Conservation (phyloP, 257 asterid genomes). For the Gardenia jasminoides region DNA sequence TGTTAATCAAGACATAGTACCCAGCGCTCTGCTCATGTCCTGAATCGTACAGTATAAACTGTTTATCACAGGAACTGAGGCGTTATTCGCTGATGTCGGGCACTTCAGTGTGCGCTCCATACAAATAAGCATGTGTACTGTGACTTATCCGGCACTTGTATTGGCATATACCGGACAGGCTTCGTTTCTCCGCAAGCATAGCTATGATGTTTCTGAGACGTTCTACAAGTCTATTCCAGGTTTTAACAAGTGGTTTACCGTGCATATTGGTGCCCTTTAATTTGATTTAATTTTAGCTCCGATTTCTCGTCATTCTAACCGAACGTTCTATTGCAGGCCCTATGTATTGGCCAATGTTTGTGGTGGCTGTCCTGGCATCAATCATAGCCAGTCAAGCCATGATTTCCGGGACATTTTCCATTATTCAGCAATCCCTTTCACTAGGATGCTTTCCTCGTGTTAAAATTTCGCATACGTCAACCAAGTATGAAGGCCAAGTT, state of each 20-base stretch:
- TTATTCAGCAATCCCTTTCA: slow-evolving; percentile 54
- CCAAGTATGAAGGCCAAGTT: slow-evolving; percentile 49
- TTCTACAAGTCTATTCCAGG: slow-evolving; percentile 62
- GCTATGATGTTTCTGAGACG: slow-evolving; percentile 20
- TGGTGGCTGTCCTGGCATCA: slow-evolving; percentile 45
- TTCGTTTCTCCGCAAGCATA: slow-evolving; percentile 44
- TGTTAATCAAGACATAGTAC: background rate
- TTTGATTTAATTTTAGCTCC: no score
- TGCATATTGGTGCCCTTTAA: background rate
- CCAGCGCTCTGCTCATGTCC: background rate
- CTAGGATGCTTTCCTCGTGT: slow-evolving; percentile 67
- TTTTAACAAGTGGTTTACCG: background rate
- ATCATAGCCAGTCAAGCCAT: slow-evolving; percentile 63
- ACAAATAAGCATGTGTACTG: slow-evolving; percentile 50
- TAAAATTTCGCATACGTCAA: slow-evolving; percentile 44
- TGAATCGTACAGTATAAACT: background rate
- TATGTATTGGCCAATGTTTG: slow-evolving; percentile 65
- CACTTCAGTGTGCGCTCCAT: slow-evolving; percentile 58
- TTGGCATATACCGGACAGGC: slow-evolving; percentile 59
- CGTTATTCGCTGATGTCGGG: slow-evolving; percentile 67
- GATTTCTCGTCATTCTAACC: background rate
- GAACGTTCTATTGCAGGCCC: slow-evolving; percentile 25
- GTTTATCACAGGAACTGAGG: slow-evolving; percentile 53
- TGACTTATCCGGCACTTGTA: slow-evolving; percentile 45
- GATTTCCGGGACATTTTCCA: slow-evolving; percentile 58